Evolutionary conservation across 305 asterid species (phyloP).

Genomic region (Fraxinus platypoda): DNA sequence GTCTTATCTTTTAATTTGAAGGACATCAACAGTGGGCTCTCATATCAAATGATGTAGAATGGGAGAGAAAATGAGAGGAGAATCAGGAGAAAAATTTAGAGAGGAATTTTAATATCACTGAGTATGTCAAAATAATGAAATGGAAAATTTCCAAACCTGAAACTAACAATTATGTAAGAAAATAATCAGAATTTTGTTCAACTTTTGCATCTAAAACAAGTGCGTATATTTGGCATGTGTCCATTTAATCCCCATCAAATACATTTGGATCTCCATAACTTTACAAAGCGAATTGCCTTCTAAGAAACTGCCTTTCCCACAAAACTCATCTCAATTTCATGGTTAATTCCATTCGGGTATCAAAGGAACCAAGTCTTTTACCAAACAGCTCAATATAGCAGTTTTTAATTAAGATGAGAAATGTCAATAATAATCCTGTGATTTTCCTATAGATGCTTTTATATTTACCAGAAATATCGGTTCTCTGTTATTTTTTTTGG

Average conservation of each 20-base stretch:
- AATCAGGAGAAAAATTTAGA: background rate
- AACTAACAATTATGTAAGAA: background rate
- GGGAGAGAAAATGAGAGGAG: background rate
- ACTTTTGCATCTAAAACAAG: background rate
- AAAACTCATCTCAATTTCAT: background rate
- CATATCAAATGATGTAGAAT: background rate
- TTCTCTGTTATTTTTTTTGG: background rate
- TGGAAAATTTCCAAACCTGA: background rate
- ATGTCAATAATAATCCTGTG: background rate
- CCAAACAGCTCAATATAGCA: background rate
- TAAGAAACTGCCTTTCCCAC: background rate
- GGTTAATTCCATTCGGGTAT: background rate
- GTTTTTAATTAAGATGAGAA: background rate
- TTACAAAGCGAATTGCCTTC: background rate
- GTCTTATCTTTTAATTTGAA: background rate
- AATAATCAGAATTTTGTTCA: background rate
- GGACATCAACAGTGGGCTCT: background rate
- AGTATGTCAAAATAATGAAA: background rate
- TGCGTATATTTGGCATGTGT: background rate
- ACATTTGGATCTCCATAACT: background rate
- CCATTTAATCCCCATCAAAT: background rate
- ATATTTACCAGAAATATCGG: background rate
- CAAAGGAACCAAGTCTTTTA: background rate
- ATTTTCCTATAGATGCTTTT: background rate
- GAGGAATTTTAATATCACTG: background rate